Percentiles rank a stretch among this genome's conserved stretches.
phyloP scores from a whole-genome alignment of 176 grass and related monocot species.

The Triticum monococcum region DNA sequence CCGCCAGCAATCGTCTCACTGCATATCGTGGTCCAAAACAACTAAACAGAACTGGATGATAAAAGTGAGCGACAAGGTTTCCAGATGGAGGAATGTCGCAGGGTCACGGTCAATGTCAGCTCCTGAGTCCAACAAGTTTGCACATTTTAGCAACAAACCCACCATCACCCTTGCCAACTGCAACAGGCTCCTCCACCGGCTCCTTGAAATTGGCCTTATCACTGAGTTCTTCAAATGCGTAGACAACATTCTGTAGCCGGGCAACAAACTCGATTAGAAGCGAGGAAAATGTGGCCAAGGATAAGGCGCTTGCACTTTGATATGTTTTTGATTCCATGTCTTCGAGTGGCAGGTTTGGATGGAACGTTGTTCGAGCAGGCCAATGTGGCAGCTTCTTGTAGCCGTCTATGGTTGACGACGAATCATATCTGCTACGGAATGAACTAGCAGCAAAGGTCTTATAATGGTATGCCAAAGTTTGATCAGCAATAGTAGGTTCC shows the following conservation, averaged over 20 bases:
- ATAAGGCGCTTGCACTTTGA: conserved; percentile 86
- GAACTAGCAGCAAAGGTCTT: conserved; percentile 42
- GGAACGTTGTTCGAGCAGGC: conserved; percentile 71
- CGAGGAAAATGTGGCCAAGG: conserved; percentile 81
- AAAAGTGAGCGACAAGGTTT: conserved; percentile 31
- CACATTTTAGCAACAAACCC: conserved; percentile 44
- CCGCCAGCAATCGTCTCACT: background rate
- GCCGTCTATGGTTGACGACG: conserved; percentile 38
- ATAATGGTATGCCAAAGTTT: conserved; percentile 39
- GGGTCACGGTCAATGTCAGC: conserved; percentile 15
- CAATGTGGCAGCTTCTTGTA: conserved; percentile 47
- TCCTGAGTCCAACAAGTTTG: conserved; percentile 40
- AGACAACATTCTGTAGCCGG: conserved; percentile 78
- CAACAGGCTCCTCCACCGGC: conserved; percentile 51
- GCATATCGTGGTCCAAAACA: background rate
- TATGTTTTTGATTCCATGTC: conserved; percentile 70
- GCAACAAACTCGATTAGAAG: conserved; percentile 94
- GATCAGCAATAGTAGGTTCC: conserved; percentile 45
- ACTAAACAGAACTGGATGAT: background rate
- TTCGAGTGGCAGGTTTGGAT: conserved; percentile 38
- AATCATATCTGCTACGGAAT: conserved; percentile 52
- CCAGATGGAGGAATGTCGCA: conserved; percentile 17
- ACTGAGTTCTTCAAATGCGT: conserved; percentile 83
- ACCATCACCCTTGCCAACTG: conserved; percentile 6
- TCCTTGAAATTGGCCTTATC: conserved; percentile 73